Evolutionary conservation across 371 early-diverging fungal genomes (phyloP), one percentile per base, ranked within the genome.

Genomic region (Syncephalastrum monosporum): DNA sequence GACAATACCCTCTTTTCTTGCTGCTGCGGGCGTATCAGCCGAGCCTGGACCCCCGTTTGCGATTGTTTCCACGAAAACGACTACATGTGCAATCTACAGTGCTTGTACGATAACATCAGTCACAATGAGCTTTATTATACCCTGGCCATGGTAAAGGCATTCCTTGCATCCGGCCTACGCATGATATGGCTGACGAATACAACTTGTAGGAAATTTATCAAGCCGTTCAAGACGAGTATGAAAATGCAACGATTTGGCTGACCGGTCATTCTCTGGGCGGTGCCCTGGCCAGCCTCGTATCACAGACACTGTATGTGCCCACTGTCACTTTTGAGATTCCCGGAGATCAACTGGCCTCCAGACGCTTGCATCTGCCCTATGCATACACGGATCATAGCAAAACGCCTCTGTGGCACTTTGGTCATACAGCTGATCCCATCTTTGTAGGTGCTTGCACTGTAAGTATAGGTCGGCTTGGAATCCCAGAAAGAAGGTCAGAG

Each of bases 231-330:
- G 72, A 77, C 13, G 67, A 78, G 53, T 93, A 90, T 64, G 91
- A 90, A 4, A 63, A 81, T 7, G 80, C 89, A 3, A 72, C 84
- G 5, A 77, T 97, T 15, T 92, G 95, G 87, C 51, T 97, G 27
- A 89, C 95, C 4, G 99, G 99, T 16, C 99, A 98, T 68, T 93
- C 93, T 7, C 83, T 98, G 2, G 99, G 99, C 42, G 96, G 97
- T 3, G 85, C 92, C 0, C 53, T 97, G 10, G 89, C 92, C 0
- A 67, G 87, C 6, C 70, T 98, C 16, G 69, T 96, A 1, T 96
- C 92, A 0, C 74, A 92, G 42, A 93, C 96, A 5, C 91, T 88
- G 69, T 89, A 90, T 17, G 67, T 94, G 5, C 96, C 99, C 0
- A 89, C 86, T 0, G 86, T 97, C 10, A 89, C 92, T 0, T 96